Evolutionary conservation across 139 green algal genomes (phyloP).

Genomic region (Micractinium sp.): DNA sequence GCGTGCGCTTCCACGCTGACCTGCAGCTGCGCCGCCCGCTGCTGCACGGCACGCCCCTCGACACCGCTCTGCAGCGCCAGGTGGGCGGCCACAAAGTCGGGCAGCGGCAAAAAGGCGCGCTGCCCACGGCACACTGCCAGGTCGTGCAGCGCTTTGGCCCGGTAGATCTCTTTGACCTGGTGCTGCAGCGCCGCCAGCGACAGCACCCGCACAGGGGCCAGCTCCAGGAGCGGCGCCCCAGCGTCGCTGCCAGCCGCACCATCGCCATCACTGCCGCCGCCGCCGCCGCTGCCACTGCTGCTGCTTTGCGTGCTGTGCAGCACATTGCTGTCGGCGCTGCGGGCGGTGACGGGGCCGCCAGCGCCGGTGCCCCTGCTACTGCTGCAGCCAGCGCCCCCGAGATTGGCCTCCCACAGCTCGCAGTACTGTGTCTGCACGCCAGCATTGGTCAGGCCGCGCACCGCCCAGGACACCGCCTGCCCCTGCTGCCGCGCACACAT

Average conservation of each 20-base stretch:
- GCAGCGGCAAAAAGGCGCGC: constrained; percentile 10
- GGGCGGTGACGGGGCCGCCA: not conserved
- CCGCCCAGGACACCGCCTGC: not conserved
- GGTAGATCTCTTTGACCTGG: not conserved
- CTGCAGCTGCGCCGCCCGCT: constrained; percentile 6
- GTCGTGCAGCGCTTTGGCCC: constrained; percentile 19
- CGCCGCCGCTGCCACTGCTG: not conserved
- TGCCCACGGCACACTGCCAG: constrained; percentile 4
- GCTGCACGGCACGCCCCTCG: not conserved
- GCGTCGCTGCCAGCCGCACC: not conserved
- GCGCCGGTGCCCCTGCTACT: not conserved
- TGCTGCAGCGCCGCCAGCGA: constrained; percentile 18
- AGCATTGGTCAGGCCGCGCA: not conserved
- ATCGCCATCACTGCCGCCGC: not conserved
- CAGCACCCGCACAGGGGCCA: not conserved
- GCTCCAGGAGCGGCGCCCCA: not conserved
- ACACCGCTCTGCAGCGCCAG: constrained; percentile 9
- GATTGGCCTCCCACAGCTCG: constrained; percentile 7
- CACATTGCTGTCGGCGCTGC: too few species aligned
- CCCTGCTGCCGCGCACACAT: not conserved
- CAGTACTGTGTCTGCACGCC: constrained; percentile 27
- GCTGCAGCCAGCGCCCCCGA: not conserved
- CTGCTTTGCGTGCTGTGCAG: not conserved
- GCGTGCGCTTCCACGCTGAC: constrained; percentile 24
- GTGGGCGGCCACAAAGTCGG: constrained; percentile 3